Conservation (phyloP, 2,329 filamentous ascomycete genomes). For the Capronia americana region DNA sequence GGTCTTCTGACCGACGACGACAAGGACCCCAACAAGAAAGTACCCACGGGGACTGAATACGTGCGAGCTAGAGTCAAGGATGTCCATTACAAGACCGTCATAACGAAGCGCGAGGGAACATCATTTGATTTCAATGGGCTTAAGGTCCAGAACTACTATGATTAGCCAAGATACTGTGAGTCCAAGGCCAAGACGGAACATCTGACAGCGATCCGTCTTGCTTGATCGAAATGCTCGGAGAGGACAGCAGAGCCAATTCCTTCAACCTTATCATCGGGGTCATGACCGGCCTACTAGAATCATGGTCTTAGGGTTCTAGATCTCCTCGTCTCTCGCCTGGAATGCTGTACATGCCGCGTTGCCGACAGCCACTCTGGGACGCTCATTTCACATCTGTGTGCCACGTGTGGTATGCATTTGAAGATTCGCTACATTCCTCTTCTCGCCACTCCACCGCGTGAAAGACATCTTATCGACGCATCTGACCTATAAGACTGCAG, state of each 20-base stretch:
- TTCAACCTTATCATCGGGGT: background rate
- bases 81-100: conserved; percentile 54
- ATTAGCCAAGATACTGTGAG: background rate
- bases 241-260: background rate
- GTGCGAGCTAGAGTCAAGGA: conserved; percentile 56
- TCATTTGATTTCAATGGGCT: conserved; percentile 54
- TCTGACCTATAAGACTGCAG: conserved; percentile 2
- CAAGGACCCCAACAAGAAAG: conserved; percentile 46
- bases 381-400: background rate
- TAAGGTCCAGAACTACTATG: conserved; percentile 49
- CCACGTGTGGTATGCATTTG: conserved; percentile 21
- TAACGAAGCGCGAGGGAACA: conserved; percentile 54
- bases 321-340: background rate
- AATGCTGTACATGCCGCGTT: background rate
- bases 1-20: conserved; percentile 51
- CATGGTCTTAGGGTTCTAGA: background rate
- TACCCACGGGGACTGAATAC: conserved; percentile 53
- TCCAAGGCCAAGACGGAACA: background rate
- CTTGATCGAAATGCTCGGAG: background rate
- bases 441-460: background rate
- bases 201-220: background rate
- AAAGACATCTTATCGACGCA: conserved; percentile 7
- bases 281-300: background rate
- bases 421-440: background rate
- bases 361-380: background rate